These are phyloP conservation scores for Trichoderma lentiforme DNA, from an alignment of 2,329 filamentous ascomycete species.

Conservation along the genomic window DNA sequence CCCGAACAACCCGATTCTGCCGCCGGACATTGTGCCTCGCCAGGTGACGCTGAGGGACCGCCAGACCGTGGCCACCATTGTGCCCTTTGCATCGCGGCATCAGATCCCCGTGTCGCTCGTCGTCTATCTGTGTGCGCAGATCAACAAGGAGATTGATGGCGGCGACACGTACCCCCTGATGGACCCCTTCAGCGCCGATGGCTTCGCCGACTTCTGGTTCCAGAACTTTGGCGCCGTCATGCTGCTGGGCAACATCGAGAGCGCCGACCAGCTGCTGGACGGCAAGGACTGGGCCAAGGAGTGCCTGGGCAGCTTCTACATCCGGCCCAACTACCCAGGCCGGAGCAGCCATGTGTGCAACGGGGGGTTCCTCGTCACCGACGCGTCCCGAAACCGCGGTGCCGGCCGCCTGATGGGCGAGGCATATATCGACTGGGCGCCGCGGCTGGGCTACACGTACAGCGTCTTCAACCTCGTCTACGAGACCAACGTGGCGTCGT, in stretches of 20 bases:
- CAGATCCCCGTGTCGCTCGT: constrained; percentile 75
- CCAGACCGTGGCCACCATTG: constrained; percentile 76
- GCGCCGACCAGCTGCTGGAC: constrained; percentile 55
- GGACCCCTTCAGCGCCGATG: constrained; percentile 67
- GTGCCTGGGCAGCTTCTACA: constrained; percentile 87
- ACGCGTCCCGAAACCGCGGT: constrained; percentile 68
- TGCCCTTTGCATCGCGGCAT: constrained; percentile 74
- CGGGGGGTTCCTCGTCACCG: constrained; percentile 72
- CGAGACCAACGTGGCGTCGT: constrained; percentile 87
- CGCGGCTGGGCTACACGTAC: constrained; percentile 81
- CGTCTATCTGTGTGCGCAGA: constrained; percentile 74
- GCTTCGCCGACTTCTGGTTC: constrained; percentile 84
- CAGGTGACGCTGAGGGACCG: constrained; percentile 81
- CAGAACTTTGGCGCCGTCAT: constrained; percentile 86
- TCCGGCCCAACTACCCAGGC: constrained; percentile 91
- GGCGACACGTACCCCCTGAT: constrained; percentile 91
- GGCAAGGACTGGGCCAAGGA: constrained; percentile 72
- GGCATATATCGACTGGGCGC: constrained; percentile 73
- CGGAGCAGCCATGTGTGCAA: constrained; percentile 90
- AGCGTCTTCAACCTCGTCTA: constrained; percentile 94
- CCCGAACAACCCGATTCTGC: constrained; percentile 59
- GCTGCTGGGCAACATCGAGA: constrained; percentile 72
- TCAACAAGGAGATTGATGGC: constrained; percentile 87
- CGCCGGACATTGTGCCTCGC: constrained; percentile 65
- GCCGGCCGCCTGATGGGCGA: constrained; percentile 75